Evolutionary conservation across 192 early-diverging fungal species (phyloP), one percentile per base, ranked within the genome.

Genomic region (Gamsiella multidivaricata): DNA sequence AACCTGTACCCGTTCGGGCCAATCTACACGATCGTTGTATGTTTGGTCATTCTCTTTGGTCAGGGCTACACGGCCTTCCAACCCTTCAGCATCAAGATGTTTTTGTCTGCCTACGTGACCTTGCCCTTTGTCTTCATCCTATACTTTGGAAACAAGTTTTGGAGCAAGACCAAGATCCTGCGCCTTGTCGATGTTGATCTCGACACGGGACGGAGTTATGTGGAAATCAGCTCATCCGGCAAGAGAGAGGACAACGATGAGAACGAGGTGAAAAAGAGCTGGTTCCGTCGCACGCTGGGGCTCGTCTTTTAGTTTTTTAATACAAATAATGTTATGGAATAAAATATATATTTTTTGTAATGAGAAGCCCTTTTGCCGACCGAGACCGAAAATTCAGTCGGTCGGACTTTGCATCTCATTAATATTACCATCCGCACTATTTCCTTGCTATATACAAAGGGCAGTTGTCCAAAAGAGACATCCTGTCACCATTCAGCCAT

Each of bases 141-240:
- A 11, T 91, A 82, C 71, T 68, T 88, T n/a, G 82, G 80, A 29
- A 90, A 89, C 86, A 90, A 90, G 82, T 76, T 85, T 26, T 65
- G 69, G 67, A 22, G 41, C 43, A 87, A 85, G 61, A 87, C 91
- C 5, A 86, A 86, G 66, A 79, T 91, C 65, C 61, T 93, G 63
- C 86, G 83, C 20, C 65, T 92, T 18, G 60, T 85, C 50, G 90
- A 92, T 29, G 68, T 86, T 36, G 91, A 94, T 55, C 69, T 93
- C 28, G 72, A 80, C 46, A 69, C 75, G n/a, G 80, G 68, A 56
- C 49, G 73, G 9, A 67, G 54, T 25, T 67, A 65, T 59, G 26
- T 70, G 46, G 54, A 37, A 22, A 14, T 62, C 70, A n/a, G n/a
- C n/a, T n/a, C n/a, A n/a, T n/a, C n/a, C n/a, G 39, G 39, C 9